Base-by-base conservation (phyloP, 2,329 filamentous ascomycete species). In the Fusarium anguioides region DNA sequence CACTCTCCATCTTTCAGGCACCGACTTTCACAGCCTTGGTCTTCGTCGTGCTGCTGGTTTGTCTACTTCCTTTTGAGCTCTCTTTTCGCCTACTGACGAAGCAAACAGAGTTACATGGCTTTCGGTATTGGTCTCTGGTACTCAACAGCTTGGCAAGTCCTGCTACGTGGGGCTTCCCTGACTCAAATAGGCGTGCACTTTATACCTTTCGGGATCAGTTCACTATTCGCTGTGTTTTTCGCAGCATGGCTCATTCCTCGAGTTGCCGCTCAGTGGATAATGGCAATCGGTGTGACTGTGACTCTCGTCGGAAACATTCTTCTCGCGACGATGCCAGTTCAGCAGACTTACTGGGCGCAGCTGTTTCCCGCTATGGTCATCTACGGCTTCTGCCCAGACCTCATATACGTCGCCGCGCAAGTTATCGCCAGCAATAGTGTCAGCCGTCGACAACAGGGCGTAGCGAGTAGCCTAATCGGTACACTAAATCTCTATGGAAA, bases 381-480 rank as follows among this genome's bases (percentile, higher is more conserved):
- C 2, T 67, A 67, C 7, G 69, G 75, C 4, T 81, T 66, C 39
- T 82, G 81, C 27, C 82, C 82, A 0, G 84, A 86, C 59, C 79
- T 86, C 4, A 78, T 84, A 7, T 85, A 81, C 51, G 81, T 82
- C 0, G 82, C 82, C 0, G 82, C 82, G 0, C 82, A 86, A 59
- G 82, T 87, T 6, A 84, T 86, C 52, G 82, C 83, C 0, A 86
- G 84, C 52, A 85, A 86, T 55, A 80, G 78, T 1, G 83, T 86
- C 27, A 76, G 70, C 4, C 75, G 78, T 4, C 76, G 79, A 7
- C 78, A 87, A 21, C 83, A 87, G 48, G 84, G 85, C 0, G 76
- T 86, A 4, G 84, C 84, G 0, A 82, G 79, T 0, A 82, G 79
- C 15, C 72, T 87, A 4, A 79, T 87, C 9, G 83, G 83, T 3